These are phyloP conservation scores for Aphanomyces invadans DNA, from an alignment of 352 stramenopile species.

Conservation along the genomic window DNA sequence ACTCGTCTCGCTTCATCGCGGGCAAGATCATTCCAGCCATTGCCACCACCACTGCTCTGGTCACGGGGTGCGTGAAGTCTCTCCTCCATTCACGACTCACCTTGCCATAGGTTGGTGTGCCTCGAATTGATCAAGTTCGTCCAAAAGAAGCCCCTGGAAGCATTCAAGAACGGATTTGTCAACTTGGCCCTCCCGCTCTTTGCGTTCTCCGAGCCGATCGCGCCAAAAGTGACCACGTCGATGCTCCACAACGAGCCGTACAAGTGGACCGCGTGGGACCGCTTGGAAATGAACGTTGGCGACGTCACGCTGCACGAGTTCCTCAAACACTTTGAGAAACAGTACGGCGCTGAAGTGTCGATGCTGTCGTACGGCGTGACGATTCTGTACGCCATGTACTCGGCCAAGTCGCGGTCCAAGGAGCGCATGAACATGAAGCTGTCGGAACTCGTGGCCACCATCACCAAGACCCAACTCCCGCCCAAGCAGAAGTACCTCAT, in stretches of 20 bases:
- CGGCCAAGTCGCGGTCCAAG: slow-evolving; percentile 76
- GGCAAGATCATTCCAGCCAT: slow-evolving; percentile 99
- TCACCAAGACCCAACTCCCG: slow-evolving; percentile 95
- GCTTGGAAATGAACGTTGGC: slow-evolving; percentile 91
- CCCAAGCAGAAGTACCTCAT: slow-evolving; percentile 94
- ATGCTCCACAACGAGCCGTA: slow-evolving; percentile 93
- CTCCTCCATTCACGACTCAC: background rate
- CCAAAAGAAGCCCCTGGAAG: slow-evolving; percentile 85
- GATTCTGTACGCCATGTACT: slow-evolving; percentile 87
- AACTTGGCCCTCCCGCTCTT: slow-evolving; percentile 98
- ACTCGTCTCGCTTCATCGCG: slow-evolving; percentile 98
- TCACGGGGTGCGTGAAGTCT: slow-evolving; percentile 71
- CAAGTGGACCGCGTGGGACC: slow-evolving; percentile 98
- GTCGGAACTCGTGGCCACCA: slow-evolving; percentile 89
- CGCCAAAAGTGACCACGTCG: slow-evolving; percentile 87
- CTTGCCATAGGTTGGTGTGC: slow-evolving; percentile 80
- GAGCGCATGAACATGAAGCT: slow-evolving; percentile 97
- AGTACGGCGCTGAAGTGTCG: slow-evolving; percentile 95
- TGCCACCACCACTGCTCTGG: slow-evolving; percentile 97
- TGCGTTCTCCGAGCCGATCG: slow-evolving; percentile 94
- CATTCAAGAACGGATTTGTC: slow-evolving; percentile 97
- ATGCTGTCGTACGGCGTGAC: slow-evolving; percentile 97
- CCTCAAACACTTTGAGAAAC: slow-evolving; percentile 90
- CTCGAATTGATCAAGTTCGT: slow-evolving; percentile 97
- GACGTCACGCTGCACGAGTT: slow-evolving; percentile 96